Evolutionary conservation across 2,329 filamentous ascomycete genomes (phyloP), one percentile per base, ranked within the genome.

Genomic region (Knufia petricola): DNA sequence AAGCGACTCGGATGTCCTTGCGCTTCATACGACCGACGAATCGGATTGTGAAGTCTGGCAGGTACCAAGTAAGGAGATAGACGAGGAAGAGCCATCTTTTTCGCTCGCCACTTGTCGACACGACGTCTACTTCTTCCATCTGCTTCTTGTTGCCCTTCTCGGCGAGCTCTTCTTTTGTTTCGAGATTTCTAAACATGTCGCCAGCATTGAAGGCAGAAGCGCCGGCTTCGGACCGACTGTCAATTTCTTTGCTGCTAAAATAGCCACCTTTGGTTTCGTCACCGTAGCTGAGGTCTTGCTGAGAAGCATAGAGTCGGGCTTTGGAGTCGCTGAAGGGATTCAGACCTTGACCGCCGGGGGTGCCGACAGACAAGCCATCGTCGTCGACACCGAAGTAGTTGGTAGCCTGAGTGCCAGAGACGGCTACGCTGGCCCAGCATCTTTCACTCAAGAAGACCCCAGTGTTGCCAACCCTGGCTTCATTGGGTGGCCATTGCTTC

Each of bases 141-240:
- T 86, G 81, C 66, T 90, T 87, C 57, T 94, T 87, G 56, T 95
- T 94, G 52, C 87, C 87, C 57, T 94, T 90, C 68, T 96, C 90
- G 0, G 90, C 87, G 79, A 98, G 87, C 63, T 95, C 86, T 63
- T 94, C 85, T 54, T 87, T 80, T 4, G 90, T 95, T 58, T 96
- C 90, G 6, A 96, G 75, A 60, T 95, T 95, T 61, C 88, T 87
- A 75, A 98, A 98, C 90, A 98, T 95, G 64, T 98, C 92, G 6
- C 92, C 89, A 46, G 79, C 85, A 41, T 89, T 85, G 63, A 95
- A 84, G 4, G 87, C 88, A n/a, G 90, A 95, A 1, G 77, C 84
- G 3, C 89, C 90, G 6, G 90, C 89, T 45, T 98, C 92, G 24
- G 92, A 96, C 37, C 88, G 87, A 6, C 82, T 74, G 63, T 98